Base-by-base conservation (phyloP, 805 yeast genomes). In the Candida maesae region DNA sequence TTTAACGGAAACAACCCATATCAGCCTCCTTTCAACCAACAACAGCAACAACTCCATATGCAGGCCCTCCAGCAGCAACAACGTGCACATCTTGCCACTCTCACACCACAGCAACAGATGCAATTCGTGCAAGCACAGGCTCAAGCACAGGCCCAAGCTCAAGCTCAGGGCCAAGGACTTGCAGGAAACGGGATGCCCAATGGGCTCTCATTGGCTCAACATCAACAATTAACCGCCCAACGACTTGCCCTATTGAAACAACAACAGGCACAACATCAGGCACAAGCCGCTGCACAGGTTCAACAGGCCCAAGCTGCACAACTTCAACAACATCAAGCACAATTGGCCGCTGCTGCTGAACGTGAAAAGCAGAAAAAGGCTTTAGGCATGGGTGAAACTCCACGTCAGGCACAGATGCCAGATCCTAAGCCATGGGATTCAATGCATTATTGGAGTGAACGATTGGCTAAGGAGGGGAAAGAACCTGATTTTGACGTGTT, bases 391-490 rank as follows among this genome's bases (percentile, higher is more conserved):
- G 41, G 39, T 15, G 41, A 37, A 16, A 19, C 19, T 13, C 36
- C 33, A 24, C 27, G 34, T 14, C 38, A 27, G 18, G 11, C n/a
- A 13, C 37, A 24, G 21, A 23, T 42, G 14, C 44, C 42, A 15
- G 52, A 35, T 16, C 48, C 61, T 1, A 59, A 60, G 29, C 65
- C 65, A 29, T 66, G 70, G 36, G 66, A 69, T 6, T 66, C 60
- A 13, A 43, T 62, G 17, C 67, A 67, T 27, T 70, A 70, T 44
- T 83, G 89, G 90, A 78, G 86, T 1, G 70, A 71, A 13, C 66
- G 64, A 29, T 53, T 73, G 20, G 52, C 51, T 18, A 53, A 56
- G 3, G 71, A 69, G 33, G 73, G 73, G 2, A 66, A 71, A 31
- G 64, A 68, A 2, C 71, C 78, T 7, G 46, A 51, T 12, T 37